These are phyloP conservation scores for Candida montana DNA, from an alignment of 805 yeast species.

Conservation along the genomic window DNA sequence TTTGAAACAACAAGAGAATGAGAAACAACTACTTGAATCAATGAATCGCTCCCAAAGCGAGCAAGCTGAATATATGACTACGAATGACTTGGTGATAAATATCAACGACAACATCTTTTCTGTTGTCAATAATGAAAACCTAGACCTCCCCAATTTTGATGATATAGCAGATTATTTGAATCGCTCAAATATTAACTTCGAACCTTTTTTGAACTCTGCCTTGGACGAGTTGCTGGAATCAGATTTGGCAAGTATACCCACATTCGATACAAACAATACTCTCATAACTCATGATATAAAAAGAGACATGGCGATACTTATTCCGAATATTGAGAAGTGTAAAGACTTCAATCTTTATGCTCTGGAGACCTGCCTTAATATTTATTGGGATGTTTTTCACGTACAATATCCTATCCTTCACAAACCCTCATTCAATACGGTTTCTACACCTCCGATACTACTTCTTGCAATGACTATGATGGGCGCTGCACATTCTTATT, in stretches of 20 bases:
- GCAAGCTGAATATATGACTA: slow-evolving; percentile 18
- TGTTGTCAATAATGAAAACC: slow-evolving; percentile 1
- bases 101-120: slow-evolving; percentile 7
- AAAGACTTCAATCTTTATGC: slow-evolving; percentile 18
- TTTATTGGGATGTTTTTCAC: slow-evolving; percentile 53
- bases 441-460: slow-evolving; percentile 41
- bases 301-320: slow-evolving; percentile 1
- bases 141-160: slow-evolving; percentile 11
- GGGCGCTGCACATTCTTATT: slow-evolving; percentile 42
- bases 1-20: slow-evolving; percentile 16
- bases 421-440: slow-evolving; percentile 45
- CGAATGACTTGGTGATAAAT: slow-evolving; percentile 7
- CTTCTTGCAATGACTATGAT: slow-evolving; percentile 47
- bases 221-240: slow-evolving; percentile 5
- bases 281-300: slow-evolving; percentile 2
- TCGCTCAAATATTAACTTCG: slow-evolving; percentile 20
- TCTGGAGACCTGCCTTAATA: slow-evolving; percentile 22
- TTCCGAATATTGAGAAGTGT: slow-evolving; percentile 16
- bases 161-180: slow-evolving; percentile 14
- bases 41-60: slow-evolving; percentile 21
- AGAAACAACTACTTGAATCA: background rate
- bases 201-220: slow-evolving; percentile 19
- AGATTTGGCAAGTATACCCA: slow-evolving; percentile 7
- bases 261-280: slow-evolving; percentile 2
- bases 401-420: slow-evolving; percentile 42